These are phyloP conservation scores for Apiospora aurea DNA, from an alignment of 2,329 filamentous ascomycete species.

Conservation along the genomic window DNA sequence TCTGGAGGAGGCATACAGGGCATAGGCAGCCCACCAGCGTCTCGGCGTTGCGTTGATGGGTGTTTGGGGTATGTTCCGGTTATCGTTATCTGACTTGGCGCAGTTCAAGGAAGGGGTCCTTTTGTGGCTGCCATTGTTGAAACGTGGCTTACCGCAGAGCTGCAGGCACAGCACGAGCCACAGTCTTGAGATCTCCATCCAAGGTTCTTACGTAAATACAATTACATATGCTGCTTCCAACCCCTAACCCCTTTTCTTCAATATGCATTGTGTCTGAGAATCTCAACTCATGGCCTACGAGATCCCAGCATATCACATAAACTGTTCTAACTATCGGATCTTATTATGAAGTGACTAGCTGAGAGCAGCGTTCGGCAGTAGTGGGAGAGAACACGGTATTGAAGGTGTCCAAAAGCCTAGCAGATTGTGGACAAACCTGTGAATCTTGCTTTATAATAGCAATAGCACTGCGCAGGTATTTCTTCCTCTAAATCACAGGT, in stretches of 20 bases:
- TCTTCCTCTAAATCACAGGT: too few relatives aligned
- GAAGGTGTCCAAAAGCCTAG: too few relatives aligned
- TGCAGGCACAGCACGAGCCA: background rate
- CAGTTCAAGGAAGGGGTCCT: conserved; percentile 9
- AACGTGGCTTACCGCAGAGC: background rate
- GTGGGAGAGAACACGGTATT: too few relatives aligned
- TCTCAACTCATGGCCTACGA: background rate
- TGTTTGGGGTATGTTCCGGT: conserved; percentile 26
- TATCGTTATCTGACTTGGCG: conserved; percentile 24
- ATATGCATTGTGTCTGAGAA: background rate
- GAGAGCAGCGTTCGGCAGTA: too few relatives aligned
- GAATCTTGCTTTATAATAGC: too few relatives aligned
- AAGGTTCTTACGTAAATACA: background rate
- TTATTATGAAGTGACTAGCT: too few relatives aligned
- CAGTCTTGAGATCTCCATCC: background rate
- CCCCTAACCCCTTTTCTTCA: background rate
- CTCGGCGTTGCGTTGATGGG: conserved; percentile 25
- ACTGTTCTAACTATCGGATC: too few relatives aligned
- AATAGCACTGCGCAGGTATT: too few relatives aligned
- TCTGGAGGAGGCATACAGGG: conserved; percentile 30
- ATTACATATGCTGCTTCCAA: background rate
- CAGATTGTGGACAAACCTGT: too few relatives aligned
- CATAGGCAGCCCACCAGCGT: conserved; percentile 27
- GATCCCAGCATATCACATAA: background rate
- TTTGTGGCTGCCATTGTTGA: conserved; percentile 16